phyloP scores from a whole-genome alignment of 2,329 filamentous ascomycete species.

The Coniochaeta sp. region DNA sequence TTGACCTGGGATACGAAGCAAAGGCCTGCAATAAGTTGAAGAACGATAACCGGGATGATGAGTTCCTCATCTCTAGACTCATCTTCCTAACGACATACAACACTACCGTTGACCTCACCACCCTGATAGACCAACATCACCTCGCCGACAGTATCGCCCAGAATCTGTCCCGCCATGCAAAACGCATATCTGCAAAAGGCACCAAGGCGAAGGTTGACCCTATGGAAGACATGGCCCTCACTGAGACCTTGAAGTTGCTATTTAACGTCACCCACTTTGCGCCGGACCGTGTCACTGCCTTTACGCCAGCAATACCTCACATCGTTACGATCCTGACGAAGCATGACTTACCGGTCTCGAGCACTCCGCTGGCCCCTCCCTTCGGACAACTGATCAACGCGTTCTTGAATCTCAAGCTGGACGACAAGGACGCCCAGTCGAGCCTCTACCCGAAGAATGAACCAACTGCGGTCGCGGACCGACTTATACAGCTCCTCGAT shows the following conservation, averaged over 20 bases:
- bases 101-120: constrained; percentile 57
- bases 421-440: constrained; percentile 41
- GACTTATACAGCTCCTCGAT: constrained; percentile 64
- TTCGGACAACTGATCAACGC: constrained; percentile 70
- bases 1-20: constrained; percentile 59
- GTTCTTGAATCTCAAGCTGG: constrained; percentile 69
- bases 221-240: constrained; percentile 73
- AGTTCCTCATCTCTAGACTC: constrained; percentile 76
- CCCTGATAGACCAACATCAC: constrained; percentile 57
- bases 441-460: constrained; percentile 60
- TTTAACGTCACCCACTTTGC: constrained; percentile 82
- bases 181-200: constrained; percentile 19
- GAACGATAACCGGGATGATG: constrained; percentile 69
- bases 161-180: constrained; percentile 65
- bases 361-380: constrained; percentile 64
- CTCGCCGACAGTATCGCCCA: constrained; percentile 61
- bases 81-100: constrained; percentile 76
- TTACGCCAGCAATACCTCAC: constrained; percentile 60
- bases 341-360: constrained; percentile 41
- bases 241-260: constrained; percentile 77
- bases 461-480: constrained; percentile 50
- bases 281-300: constrained; percentile 50
- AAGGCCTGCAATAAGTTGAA: constrained; percentile 66
- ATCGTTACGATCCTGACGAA: constrained; percentile 64
- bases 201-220: constrained; percentile 32